These are phyloP conservation scores for Batrachochytrium dendrobatidis DNA, from an alignment of 371 early-diverging fungal species.

Conservation along the genomic window DNA sequence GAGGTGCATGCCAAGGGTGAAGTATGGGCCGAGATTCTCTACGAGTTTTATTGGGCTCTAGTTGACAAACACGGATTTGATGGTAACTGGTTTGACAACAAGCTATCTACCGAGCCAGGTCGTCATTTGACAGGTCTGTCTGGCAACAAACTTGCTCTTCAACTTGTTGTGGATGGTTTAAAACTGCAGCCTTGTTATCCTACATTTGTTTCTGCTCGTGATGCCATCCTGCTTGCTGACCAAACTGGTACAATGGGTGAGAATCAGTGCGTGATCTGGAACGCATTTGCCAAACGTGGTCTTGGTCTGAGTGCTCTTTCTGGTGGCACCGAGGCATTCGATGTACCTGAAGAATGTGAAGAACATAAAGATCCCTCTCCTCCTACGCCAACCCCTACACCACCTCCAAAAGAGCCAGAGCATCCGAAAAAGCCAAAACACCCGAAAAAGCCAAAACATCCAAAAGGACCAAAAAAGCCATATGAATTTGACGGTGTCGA, in stretches of 20 bases:
- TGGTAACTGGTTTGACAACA: constrained; percentile 36
- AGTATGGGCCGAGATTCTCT: constrained; percentile 87
- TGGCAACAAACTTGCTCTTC: constrained; percentile 28
- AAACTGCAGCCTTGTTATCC: constrained; percentile 90
- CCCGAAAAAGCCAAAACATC: neutral
- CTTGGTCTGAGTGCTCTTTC: constrained; percentile 49
- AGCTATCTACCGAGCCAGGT: neutral
- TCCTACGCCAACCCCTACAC: no score
- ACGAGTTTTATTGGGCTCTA: constrained; percentile 53
- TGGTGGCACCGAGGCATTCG: constrained; percentile 9
- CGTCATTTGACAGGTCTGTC: neutral
- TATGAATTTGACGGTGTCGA: no score
- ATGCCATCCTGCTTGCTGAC: constrained; percentile 88
- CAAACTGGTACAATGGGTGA: constrained; percentile 62
- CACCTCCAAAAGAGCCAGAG: neutral
- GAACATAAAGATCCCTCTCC: no score
- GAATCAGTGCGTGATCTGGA: constrained; percentile 75
- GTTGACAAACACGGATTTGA: constrained; percentile 54
- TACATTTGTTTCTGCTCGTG: constrained; percentile 75
- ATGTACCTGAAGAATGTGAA: constrained; percentile 16
- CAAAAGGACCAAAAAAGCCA: neutral
- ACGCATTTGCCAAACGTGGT: constrained; percentile 86
- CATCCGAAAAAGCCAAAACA: neutral
- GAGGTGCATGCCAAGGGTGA: constrained; percentile 94
- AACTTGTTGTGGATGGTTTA: constrained; percentile 78